These are phyloP conservation scores for Astrothelium macrocarpum DNA, from an alignment of 495 filamentous ascomycete species.

Conservation along the genomic window DNA sequence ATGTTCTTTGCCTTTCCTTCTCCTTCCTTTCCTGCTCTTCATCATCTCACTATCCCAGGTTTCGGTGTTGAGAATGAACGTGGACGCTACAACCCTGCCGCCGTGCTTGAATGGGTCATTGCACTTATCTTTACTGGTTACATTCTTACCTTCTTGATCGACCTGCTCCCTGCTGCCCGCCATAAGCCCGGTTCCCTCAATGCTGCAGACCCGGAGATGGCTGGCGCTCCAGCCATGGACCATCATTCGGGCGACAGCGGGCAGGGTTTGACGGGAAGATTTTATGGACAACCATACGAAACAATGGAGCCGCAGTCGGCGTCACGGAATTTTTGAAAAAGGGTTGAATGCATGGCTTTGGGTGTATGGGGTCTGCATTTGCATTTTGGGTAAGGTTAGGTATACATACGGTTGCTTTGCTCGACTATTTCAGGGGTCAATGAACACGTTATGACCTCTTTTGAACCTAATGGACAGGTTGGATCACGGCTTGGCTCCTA, in stretches of 20 bases:
- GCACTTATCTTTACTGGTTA: conserved; percentile 76
- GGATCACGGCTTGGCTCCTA: neutral
- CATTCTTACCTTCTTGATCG: conserved; percentile 76
- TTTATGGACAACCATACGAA: conserved; percentile 13
- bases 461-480: too few relatives aligned
- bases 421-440: too few relatives aligned
- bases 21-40: neutral
- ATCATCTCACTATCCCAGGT: conserved; percentile 8
- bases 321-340: conserved; percentile 24
- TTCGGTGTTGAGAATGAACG: conserved; percentile 37
- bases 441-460: too few relatives aligned
- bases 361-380: neutral
- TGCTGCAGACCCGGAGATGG: conserved; percentile 15
- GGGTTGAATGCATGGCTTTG: too few relatives aligned
- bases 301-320: conserved; percentile 11
- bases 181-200: conserved; percentile 40
- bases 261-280: conserved; percentile 12
- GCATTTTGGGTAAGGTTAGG: neutral
- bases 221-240: conserved; percentile 2
- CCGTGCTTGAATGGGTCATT: conserved; percentile 66
- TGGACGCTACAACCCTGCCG: conserved; percentile 34
- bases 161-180: conserved; percentile 69
- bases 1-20: neutral
- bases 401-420: too few relatives aligned
- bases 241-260: conserved; percentile 13